Evolutionary conservation across 164 flowering plant species (phyloP), one percentile per base, ranked within the genome.

Genomic region (Taxillus chinensis): DNA sequence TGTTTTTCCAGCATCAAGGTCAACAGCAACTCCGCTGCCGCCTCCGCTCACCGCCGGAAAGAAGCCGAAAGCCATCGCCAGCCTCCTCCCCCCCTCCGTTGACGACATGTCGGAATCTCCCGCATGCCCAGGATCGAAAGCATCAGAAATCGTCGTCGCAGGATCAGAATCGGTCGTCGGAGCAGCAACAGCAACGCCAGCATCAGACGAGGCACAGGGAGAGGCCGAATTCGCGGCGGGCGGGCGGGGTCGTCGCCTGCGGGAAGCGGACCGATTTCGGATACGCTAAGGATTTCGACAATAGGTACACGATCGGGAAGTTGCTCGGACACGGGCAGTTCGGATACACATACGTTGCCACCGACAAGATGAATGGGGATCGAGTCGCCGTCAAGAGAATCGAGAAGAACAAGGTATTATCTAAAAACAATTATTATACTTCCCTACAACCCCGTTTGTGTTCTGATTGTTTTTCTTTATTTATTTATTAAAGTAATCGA

Each of bases 211-310:
- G 63, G 46, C 55, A 48, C 14, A 84, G 68, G 67, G 74, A 62
- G 1, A 77, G 67, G 62, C 59, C 64, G 42, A 63, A 56, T 38
- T 17, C 76, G 15, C 77, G 70, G 70, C 66, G 78, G 64, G 72
- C 75, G 13, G 63, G 65, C 14, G 85, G 83, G 64, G 60, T 62
- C 1, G 65, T 87, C 17, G 83, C 96, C 0, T 87, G 80, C 62
- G 98, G 98, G 49, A 92, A 85, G 70, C 77, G 93, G 45, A 90
- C 98, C 38, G 86, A 92, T 80, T 92, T 92, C 57, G 93, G 96
- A 59, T 92, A 92, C 60, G 78, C 62, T 3, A 90, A 85, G 75
- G 87, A 92, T 70, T 92, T 92, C 53, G 82, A 80, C 39, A 54
- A 42, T 41, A 75, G 75, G 43, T 87, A 86, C 69, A 50, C 82